Evolutionary conservation across 179 eudicot genomes (phyloP), one percentile per base, ranked within the genome.

Genomic region (Corrigiola litoralis): DNA sequence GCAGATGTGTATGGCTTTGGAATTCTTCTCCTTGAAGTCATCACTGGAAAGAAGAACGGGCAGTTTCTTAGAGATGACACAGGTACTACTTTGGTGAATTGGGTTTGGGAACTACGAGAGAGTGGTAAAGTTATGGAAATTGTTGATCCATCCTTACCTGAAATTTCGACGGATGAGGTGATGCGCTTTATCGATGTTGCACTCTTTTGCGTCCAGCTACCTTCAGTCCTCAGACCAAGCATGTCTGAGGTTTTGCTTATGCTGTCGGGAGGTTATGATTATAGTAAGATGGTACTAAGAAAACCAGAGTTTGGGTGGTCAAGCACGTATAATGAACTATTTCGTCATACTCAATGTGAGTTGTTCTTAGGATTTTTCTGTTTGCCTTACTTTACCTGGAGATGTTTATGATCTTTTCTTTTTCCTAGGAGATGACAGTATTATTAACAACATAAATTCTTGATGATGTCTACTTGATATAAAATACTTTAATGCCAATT

Each of bases 1-100:
- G 14, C 17, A 2, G 75, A 72, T 65, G 75, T 72, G 20, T 72
- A 65, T 65, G 14, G 46, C 16, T 64, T 72, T 58, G 75, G 75
- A 3, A 12, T 65, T 18, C 27, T 72, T 65, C 17, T 64, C 14
- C 70, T 72, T 57, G 75, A 72, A 50, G 60, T 65, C 52, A 57
- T 72, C 14, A 65, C 44, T 50, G 75, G 75, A 18, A 38, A 49
- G 36, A 58, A 17, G 25, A 36, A 14, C 17, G 2, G 0, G 2
- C 24, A 42, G 2, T 21, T 41, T 45, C 3, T 3, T 41, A 16
- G 11, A 20, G 56, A 52, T 24, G 46, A 4, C 18, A 41, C 4
- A 3, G 49, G 21, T 18, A 28, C 32, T 17, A 32, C 47, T 18
- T 38, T 70, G 37, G 38, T 70, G 48, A 21, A 7, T 5, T 62